Base-by-base conservation (phyloP, 805 yeast genomes). In the Hanseniaspora opuntiae region DNA sequence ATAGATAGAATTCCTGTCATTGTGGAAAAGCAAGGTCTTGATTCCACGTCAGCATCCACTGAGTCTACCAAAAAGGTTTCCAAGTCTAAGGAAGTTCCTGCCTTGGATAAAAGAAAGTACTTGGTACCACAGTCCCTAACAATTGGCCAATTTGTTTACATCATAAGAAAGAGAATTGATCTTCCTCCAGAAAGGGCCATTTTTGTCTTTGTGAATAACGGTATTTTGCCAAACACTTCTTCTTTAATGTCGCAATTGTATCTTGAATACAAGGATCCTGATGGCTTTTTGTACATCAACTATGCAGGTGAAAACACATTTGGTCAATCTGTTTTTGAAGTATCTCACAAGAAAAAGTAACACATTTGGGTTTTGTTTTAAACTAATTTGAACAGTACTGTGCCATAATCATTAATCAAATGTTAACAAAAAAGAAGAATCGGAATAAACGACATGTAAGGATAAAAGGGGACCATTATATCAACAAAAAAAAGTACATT, bases 271-370 rank as follows among this genome's bases (percentile, higher is more conserved):
- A 88, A 88, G 71, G 98, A 93, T 66, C 90, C 90, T 65, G 98
- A 93, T 67, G 98, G 98, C 37, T 93, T 93, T 70, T 78, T 93
- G 64, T 93, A 93, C 70, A 90, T 93, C 59, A 79, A 95, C 58
- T 90, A 90, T 72, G 86, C 96, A 7, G 97, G 98, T 47, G 98
- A 93, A 70, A 93, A 93, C 71, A 93, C 98, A 7, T 93, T 93
- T 72, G 98, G 98, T 17, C 47, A 53, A 39, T 12, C 30, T 20
- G 33, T 35, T 4, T 44, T 40, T 32, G 22, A 25, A 32, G 46
- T 38, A 12, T 30, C 30, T 39, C 39, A 6, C 37, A 25, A 25
- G 28, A 25, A 25, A 25, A 8, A 25, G 9, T 25, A 25, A 25
- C 9, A 6, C 28, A 25, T 25, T 25, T 8, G 9, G 12, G 4